A percentile compares a stretch with the other conserved stretches of the same genome.
phyloP scores from a whole-genome alignment of 2,329 filamentous ascomycete genomes.

The Hymenoscyphus scutula region DNA sequence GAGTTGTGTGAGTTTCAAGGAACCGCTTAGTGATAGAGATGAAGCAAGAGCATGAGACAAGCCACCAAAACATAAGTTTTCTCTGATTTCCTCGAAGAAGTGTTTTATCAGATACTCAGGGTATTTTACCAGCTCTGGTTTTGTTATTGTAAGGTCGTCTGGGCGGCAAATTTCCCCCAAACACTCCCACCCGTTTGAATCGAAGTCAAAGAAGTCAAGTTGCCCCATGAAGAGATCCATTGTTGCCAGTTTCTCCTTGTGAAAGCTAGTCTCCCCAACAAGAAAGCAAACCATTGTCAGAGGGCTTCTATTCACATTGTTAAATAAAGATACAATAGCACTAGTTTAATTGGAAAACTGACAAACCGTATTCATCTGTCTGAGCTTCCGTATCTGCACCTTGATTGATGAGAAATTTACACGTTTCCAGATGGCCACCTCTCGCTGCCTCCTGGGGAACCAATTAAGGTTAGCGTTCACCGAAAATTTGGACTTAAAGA shows the following conservation, averaged over 20 bases:
- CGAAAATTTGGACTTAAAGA: too few relatives aligned
- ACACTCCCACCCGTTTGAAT: background rate
- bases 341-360: background rate
- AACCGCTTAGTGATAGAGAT: background rate
- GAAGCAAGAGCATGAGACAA: background rate
- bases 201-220: background rate
- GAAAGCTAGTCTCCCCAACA: background rate
- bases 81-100: background rate
- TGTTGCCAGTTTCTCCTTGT: background rate
- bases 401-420: background rate
- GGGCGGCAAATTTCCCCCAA: background rate
- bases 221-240: background rate
- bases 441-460: background rate
- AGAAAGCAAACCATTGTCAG: background rate
- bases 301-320: background rate
- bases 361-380: too few relatives aligned
- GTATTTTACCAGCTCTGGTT: background rate
- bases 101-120: background rate
- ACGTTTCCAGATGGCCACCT: background rate
- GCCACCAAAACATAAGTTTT: background rate
- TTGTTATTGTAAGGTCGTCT: background rate
- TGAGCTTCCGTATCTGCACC: background rate
- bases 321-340: too few relatives aligned
- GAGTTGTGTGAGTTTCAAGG: background rate
- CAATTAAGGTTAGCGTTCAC: background rate